Percentiles rank a stretch among this genome's conserved stretches.
Conservation (phyloP, 352 stramenopile species). For the Aphanomyces cochlioides region DNA sequence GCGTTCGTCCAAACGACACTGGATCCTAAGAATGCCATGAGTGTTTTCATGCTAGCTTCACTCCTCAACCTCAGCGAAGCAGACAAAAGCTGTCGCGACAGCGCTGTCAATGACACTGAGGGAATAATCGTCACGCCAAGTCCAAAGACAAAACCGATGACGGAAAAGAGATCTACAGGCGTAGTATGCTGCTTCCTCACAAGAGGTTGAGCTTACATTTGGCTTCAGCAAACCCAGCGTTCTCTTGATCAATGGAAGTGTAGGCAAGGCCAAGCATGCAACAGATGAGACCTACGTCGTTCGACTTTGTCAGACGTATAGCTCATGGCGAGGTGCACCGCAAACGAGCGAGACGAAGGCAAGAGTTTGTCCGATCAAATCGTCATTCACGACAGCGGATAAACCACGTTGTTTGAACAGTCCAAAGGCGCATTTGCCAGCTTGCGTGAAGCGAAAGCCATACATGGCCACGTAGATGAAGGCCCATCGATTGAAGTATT, state of each 20-base stretch:
- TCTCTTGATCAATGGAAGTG: background rate
- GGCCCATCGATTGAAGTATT: conserved; percentile 78
- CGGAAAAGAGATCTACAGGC: background rate
- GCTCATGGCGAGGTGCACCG: conserved; percentile 20
- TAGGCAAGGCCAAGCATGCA: background rate
- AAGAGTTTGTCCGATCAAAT: conserved; percentile 60
- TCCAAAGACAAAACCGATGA: conserved; percentile 32
- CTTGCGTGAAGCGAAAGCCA: conserved; percentile 52
- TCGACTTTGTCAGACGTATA: background rate
- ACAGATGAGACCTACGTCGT: background rate
- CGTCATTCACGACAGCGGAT: conserved; percentile 65
- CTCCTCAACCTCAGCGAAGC: conserved; percentile 51
- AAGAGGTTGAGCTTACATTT: background rate
- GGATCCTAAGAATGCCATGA: conserved; percentile 14
- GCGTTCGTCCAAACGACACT: background rate
- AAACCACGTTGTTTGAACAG: conserved; percentile 57
- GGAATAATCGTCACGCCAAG: conserved; percentile 43
- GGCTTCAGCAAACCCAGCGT: background rate
- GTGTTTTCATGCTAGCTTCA: background rate
- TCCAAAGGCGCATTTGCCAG: conserved; percentile 50
- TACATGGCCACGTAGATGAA: conserved; percentile 75
- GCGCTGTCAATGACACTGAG: conserved; percentile 49
- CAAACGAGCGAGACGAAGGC: conserved; percentile 57
- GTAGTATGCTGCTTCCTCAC: background rate
- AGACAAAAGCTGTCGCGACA: conserved; percentile 77